Conservation (phyloP, 768 basidiomycete species). For the Lactarius hengduanensis region DNA sequence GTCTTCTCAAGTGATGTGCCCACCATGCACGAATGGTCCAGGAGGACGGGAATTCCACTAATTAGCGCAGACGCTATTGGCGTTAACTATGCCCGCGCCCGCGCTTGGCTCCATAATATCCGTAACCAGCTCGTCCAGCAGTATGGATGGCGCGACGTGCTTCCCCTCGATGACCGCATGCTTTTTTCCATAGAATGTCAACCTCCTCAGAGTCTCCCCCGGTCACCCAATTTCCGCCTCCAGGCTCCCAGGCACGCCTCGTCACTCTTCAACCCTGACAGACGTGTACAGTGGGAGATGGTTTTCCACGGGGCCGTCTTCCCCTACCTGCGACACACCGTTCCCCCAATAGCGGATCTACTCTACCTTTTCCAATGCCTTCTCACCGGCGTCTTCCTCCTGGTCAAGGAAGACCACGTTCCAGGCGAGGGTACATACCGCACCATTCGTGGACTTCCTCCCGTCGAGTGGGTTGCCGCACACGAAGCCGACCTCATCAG, state of each 20-base stretch:
- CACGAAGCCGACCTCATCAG: conserved; percentile 67
- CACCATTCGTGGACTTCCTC: conserved; percentile 75
- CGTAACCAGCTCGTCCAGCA: conserved; percentile 62
- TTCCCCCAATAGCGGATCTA: conserved; percentile 40
- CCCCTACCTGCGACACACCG: conserved; percentile 40
- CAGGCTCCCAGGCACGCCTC: conserved; percentile 77
- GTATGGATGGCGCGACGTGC: conserved; percentile 66
- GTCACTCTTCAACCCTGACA: conserved; percentile 82
- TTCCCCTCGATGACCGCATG: conserved; percentile 62
- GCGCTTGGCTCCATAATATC: conserved; percentile 68
- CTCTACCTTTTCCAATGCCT: conserved; percentile 43
- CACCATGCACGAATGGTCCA: conserved; percentile 83
- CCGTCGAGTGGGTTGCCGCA: conserved; percentile 71
- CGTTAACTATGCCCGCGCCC: conserved; percentile 75
- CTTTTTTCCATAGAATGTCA: conserved; percentile 78
- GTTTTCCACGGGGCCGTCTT: conserved; percentile 59
- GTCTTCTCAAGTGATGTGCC: conserved; percentile 77
- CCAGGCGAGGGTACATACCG: conserved; percentile 61
- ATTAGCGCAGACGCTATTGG: conserved; percentile 82
- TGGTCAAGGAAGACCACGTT: conserved; percentile 74
- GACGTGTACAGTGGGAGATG: conserved; percentile 88
- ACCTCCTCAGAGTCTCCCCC: conserved; percentile 69
- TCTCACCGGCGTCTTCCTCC: conserved; percentile 43
- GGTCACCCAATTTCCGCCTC: conserved; percentile 68
- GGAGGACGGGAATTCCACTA: conserved; percentile 73